Base-by-base conservation (phyloP, 2,329 filamentous ascomycete species). In the Aspergillus sp. region DNA sequence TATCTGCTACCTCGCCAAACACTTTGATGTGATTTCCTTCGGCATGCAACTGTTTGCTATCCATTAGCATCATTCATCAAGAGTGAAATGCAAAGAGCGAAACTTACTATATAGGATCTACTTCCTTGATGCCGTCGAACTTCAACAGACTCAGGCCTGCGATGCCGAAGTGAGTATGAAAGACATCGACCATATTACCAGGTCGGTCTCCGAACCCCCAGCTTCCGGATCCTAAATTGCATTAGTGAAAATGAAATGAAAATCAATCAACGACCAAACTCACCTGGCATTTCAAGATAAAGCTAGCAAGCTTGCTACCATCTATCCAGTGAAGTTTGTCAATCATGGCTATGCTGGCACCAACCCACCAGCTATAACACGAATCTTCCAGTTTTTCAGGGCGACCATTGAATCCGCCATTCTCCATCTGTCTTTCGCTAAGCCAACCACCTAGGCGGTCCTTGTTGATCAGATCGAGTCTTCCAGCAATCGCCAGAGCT, bases 341-440 rank as follows among this genome's bases (percentile, higher is more conserved):
- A 54, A 98, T 87, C 77, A 97, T 96, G 37, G 86, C 85, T 54
- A 98, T 72, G 64, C 90, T 95, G 61, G 88, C 91, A 60, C 91
- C 73, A 36, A 97, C 93, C 93, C 93, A 98, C 93, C 93, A 98
- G 65, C 89, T 95, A 70, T 98, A 98, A 71, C 93, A 98, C 10
- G 95, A 91, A 65, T 98, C 93, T 64, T 95, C 91, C 50, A 87
- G 72, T 73, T 98, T 98, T 70, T 97, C 93, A 0, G 93, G 93
- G 39, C 93, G 79, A 3, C 93, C 93, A 63, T 98, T 98, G 40
- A 98, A 72, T 0, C 93, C 93, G 28, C 93, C 93, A 38, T 84
- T 85, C 7, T 88, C 79, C 27, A 95, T 75, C 65, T 98, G 93
- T 50, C 93, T 80, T 69, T 98, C 93, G 66, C 90, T 95, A 42